These are phyloP conservation scores for Ophiostoma sp. DNA, from an alignment of 2,329 filamentous ascomycete species.

Conservation along the genomic window DNA sequence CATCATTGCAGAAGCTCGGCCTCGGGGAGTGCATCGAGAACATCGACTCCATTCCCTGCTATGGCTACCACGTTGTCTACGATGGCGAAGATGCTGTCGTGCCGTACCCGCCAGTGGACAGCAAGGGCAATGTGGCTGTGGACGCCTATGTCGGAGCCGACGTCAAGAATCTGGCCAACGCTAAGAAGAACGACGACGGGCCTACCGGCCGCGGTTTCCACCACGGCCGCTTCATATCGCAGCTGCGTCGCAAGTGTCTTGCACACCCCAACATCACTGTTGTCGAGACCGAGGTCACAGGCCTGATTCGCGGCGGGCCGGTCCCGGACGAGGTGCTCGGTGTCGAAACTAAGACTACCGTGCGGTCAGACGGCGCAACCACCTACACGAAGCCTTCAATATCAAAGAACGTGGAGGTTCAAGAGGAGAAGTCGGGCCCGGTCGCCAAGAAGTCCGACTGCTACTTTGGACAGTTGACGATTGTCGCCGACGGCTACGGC, in stretches of 20 bases:
- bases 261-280: constrained; percentile 78
- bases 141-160: constrained; percentile 14
- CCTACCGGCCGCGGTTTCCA: constrained; percentile 81
- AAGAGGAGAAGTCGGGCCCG: constrained; percentile 8
- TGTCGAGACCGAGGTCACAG: constrained; percentile 80
- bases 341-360: constrained; percentile 65
- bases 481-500: constrained; percentile 86
- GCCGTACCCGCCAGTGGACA: constrained; percentile 65
- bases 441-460: constrained; percentile 54
- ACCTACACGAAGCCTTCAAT: constrained; percentile 35
- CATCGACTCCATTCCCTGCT: constrained; percentile 78
- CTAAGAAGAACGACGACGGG: constrained; percentile 23
- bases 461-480: constrained; percentile 84
- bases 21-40: constrained; percentile 75
- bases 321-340: constrained; percentile 69
- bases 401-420: background rate
- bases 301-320: constrained; percentile 64
- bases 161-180: background rate
- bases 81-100: constrained; percentile 67
- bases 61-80: constrained; percentile 85
- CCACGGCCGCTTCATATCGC: constrained; percentile 86
- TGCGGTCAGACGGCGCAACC: constrained; percentile 37
- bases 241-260: constrained; percentile 69
- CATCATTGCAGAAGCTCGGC: constrained; percentile 73
- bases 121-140: constrained; percentile 39